phyloP scores from a whole-genome alignment of 257 asterid genomes.

The Lycium ferocissimum region DNA sequence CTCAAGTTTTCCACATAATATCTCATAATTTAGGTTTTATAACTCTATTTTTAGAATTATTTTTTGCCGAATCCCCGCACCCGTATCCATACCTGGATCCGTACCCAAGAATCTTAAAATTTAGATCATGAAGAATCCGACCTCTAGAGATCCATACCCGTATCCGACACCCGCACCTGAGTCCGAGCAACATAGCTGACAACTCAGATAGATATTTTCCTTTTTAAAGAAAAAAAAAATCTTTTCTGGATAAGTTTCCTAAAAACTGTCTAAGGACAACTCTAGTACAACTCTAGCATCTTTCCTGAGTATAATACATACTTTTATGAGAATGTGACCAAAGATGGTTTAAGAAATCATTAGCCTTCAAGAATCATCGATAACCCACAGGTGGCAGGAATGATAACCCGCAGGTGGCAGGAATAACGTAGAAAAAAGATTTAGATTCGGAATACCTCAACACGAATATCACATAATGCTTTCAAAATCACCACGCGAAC shows the following conservation, averaged over 20 bases:
- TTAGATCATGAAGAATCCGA: too few species aligned
- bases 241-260: not conserved
- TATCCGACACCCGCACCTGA: too few species aligned
- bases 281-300: constrained; percentile 12
- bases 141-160: too few species aligned
- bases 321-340: not conserved
- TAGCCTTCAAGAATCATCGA: not conserved
- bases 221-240: not conserved
- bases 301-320: not conserved
- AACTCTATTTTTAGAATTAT: too few species aligned
- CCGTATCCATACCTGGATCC: too few species aligned
- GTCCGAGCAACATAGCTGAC: not conserved
- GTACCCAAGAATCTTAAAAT: too few species aligned
- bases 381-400: not conserved
- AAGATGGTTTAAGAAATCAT: not conserved
- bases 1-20: too few species aligned
- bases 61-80: too few species aligned
- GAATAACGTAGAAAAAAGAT: constrained; percentile 28
- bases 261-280: not conserved
- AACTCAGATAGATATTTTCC: constrained; percentile 6
- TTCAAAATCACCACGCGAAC: constrained; percentile 91
- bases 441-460: constrained; percentile 68
- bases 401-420: not conserved
- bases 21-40: too few species aligned
- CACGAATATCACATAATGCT: constrained; percentile 98